phyloP scores from a whole-genome alignment of 805 yeast species.

The Jamesozyma jinghongensis region DNA sequence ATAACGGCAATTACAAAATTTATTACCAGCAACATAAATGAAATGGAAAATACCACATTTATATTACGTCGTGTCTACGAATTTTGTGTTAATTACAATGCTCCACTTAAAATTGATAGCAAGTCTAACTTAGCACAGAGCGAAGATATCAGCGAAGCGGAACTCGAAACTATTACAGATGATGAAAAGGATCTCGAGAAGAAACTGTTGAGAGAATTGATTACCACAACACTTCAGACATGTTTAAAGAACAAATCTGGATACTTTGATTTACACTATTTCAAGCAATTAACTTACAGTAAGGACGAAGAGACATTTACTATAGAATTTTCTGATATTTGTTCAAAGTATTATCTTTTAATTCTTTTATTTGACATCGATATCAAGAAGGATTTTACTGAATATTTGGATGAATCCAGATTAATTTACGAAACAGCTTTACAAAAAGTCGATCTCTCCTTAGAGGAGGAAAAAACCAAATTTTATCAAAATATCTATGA shows the following conservation, averaged over 20 bases:
- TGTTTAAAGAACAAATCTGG: conserved; percentile 26
- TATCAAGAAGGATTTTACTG: conserved; percentile 32
- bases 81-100: conserved; percentile 47
- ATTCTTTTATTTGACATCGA: conserved; percentile 57
- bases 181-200: conserved; percentile 59
- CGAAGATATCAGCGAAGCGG: conserved; percentile 24
- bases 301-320: neutral
- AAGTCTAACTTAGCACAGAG: neutral
- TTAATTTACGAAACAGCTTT: conserved; percentile 32
- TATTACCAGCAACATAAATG: conserved; percentile 35
- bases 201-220: conserved; percentile 49
- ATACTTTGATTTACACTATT: conserved; percentile 22
- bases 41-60: conserved; percentile 29
- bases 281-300: conserved; percentile 5
- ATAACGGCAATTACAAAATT: conserved; percentile 49
- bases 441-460: conserved; percentile 19
- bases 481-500: conserved; percentile 29
- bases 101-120: too few species aligned
- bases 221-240: conserved; percentile 43
- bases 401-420: conserved; percentile 32
- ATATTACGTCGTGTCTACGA: conserved; percentile 52
- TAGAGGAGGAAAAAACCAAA: conserved; percentile 25
- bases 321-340: conserved; percentile 5
- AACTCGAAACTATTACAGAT: conserved; percentile 33
- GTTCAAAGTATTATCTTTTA: conserved; percentile 36